Base-by-base conservation (phyloP, 1,284 basidiomycete species). In the Sanghuangporus baumii region DNA sequence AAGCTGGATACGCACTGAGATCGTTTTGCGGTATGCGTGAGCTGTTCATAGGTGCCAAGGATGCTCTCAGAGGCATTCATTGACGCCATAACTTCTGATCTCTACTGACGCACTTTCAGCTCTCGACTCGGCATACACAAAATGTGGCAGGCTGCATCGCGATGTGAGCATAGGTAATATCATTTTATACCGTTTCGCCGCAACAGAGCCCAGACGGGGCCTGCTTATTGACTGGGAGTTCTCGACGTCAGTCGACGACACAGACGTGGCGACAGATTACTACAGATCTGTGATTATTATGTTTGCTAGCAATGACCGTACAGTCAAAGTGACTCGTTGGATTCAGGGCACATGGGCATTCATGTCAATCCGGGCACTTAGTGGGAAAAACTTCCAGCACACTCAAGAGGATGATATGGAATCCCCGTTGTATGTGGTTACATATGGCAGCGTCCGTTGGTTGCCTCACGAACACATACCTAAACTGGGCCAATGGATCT, bases 161-260 rank as follows among this genome's bases (percentile, higher is more conserved):
- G 74, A 78, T 58, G 64, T 78, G 38, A 76, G 75, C 55, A 48
- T 58, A 1, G 71, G 70, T 6, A 78, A 78, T 50, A 69, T 78
- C 37, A 57, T 77, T n/a, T 38, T 46, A 43, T 16, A n/a, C 31
- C 14, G 54, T 9, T 5, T 16, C 36, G 20, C 14, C 38, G 66
- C 74, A n/a, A 57, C 61, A 1, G 31, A 41, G 1, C 57, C 66
- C 1, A 66, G 68, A 9, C 12, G 47, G 0, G 74, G 75, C 1
- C 54, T 76, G 9, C 65, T 78, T 40, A 75, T 69, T 37, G 74
- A 77, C 57, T 77, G 75, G 75, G 73, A 76, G 34, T 38, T 74
- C 4, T 68, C 69, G 0, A 68, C 67, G 26, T 47, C 55, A 6
- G 43, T 57, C 6, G 36, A 37, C 1, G 23, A 26, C 23, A 26